Percentiles rank a stretch among this genome's conserved stretches.
Conservation (phyloP, 108 stramenopile genomes). For the Conticribra guillardii region DNA sequence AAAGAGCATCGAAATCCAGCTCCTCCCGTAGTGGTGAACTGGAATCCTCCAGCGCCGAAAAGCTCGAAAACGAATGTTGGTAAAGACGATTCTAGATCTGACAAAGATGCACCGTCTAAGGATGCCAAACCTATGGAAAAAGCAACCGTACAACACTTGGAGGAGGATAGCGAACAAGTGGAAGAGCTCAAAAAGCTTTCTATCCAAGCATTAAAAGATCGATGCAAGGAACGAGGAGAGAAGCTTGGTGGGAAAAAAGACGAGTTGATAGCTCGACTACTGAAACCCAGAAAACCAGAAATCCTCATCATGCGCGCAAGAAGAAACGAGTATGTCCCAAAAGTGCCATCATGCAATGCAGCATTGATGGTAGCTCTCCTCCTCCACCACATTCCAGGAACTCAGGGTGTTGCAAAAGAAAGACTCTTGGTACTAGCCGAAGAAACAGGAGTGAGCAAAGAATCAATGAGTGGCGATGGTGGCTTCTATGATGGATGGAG, state of each 20-base stretch:
- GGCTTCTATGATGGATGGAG: conserved; percentile 64
- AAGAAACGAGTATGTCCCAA: conserved; percentile 60
- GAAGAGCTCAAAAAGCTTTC: conserved; percentile 45
- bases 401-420: conserved; percentile 58
- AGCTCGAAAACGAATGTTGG: conserved; percentile 2
- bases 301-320: conserved; percentile 43
- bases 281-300: conserved; percentile 60
- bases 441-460: conserved; percentile 58
- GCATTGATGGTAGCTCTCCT: conserved; percentile 65
- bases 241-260: conserved; percentile 54
- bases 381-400: conserved; percentile 47
- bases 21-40: conserved; percentile 42
- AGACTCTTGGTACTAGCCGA: conserved; percentile 61
- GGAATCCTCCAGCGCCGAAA: conserved; percentile 13
- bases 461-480: conserved; percentile 66
- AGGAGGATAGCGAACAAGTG: conserved; percentile 6
- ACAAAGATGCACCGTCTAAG: not conserved
- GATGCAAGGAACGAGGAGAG: conserved; percentile 53
- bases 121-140: not conserved
- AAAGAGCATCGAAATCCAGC: conserved; percentile 49
- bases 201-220: conserved; percentile 41
- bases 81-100: not conserved
- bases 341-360: conserved; percentile 46
- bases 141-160: too few species aligned
- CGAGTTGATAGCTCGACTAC: conserved; percentile 57